Conservation (phyloP, 371 early-diverging fungal genomes). For the Saksenaea vasiformis region DNA sequence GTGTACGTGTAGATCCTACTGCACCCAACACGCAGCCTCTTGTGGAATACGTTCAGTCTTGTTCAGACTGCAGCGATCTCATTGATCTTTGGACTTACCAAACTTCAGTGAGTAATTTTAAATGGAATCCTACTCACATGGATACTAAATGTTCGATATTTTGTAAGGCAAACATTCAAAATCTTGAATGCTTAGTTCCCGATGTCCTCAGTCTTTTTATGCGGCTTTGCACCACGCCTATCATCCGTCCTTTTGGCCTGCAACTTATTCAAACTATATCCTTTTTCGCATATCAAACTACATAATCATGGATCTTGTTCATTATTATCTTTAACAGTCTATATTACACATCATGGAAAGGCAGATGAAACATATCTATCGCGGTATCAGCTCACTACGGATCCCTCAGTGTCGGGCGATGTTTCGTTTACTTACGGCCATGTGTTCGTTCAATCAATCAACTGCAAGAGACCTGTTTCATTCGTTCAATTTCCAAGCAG, state of each 20-base stretch:
- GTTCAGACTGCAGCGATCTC: slow-evolving; percentile 34
- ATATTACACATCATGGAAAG: slow-evolving; percentile 21
- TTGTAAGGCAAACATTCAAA: slow-evolving; percentile 36
- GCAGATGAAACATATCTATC: slow-evolving; percentile 84
- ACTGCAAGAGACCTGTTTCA: slow-evolving; percentile 41
- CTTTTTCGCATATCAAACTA: not conserved
- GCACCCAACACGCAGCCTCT: slow-evolving; percentile 43
- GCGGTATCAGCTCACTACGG: slow-evolving; percentile 77
- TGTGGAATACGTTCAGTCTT: slow-evolving; percentile 49
- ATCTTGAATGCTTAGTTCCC: slow-evolving; percentile 45
- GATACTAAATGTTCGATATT: not conserved
- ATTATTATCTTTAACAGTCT: slow-evolving; percentile 2
- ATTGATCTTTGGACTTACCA: slow-evolving; percentile 50
- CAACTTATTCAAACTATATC: slow-evolving; percentile 36
- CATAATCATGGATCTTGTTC: not conserved
- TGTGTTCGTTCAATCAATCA: slow-evolving; percentile 41
- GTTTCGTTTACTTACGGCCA: slow-evolving; percentile 37
- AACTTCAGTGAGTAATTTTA: slow-evolving; percentile 24
- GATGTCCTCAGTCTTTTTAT: slow-evolving; percentile 47
- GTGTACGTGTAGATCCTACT: slow-evolving; percentile 43
- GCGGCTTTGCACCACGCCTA: slow-evolving; percentile 42
- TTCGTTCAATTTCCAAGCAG: slow-evolving; percentile 49
- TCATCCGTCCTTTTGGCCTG: slow-evolving; percentile 47
- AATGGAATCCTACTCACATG: not conserved
- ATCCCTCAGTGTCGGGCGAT: slow-evolving; percentile 44